Conservation (phyloP, 2,329 filamentous ascomycete species). For the Paracorniculantispora psalliotae region DNA sequence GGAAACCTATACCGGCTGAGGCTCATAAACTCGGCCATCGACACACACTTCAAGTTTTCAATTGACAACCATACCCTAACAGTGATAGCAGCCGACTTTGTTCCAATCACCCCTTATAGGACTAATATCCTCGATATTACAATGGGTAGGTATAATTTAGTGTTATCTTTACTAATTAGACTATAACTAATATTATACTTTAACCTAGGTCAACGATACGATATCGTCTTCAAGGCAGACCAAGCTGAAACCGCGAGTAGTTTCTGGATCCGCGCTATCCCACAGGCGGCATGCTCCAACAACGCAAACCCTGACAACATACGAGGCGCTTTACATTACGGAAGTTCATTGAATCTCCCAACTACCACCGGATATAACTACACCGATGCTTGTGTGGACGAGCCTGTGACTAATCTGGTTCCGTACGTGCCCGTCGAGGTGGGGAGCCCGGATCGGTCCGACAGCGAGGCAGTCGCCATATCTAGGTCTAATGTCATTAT, state of each 20-base stretch:
- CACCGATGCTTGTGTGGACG: neutral
- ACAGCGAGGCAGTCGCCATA: neutral
- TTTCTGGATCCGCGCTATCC: constrained; percentile 47
- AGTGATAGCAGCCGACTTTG: constrained; percentile 54
- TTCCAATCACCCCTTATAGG: constrained; percentile 51
- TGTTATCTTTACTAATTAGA: neutral
- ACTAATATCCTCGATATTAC: constrained; percentile 44
- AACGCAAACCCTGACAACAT: constrained; percentile 39
- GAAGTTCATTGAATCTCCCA: neutral
- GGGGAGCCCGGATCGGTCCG: neutral
- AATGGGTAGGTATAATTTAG: constrained; percentile 33
- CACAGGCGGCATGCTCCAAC: constrained; percentile 35
- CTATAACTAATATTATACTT: neutral
- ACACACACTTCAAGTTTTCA: constrained; percentile 42
- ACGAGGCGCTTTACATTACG: neutral
- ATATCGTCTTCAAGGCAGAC: neutral
- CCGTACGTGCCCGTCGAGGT: neutral
- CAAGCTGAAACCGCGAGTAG: constrained; percentile 15
- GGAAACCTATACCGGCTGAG: constrained; percentile 43
- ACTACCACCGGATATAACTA: neutral
- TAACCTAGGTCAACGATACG: neutral
- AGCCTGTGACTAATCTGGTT: neutral
- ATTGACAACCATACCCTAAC: constrained; percentile 53
- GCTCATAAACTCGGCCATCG: constrained; percentile 42
- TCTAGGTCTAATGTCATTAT: neutral